A percentile compares a stretch with the other conserved stretches of the same genome.
These are phyloP conservation scores for Mycena amicta DNA, from an alignment of 768 basidiomycete species.

Conservation along the genomic window DNA sequence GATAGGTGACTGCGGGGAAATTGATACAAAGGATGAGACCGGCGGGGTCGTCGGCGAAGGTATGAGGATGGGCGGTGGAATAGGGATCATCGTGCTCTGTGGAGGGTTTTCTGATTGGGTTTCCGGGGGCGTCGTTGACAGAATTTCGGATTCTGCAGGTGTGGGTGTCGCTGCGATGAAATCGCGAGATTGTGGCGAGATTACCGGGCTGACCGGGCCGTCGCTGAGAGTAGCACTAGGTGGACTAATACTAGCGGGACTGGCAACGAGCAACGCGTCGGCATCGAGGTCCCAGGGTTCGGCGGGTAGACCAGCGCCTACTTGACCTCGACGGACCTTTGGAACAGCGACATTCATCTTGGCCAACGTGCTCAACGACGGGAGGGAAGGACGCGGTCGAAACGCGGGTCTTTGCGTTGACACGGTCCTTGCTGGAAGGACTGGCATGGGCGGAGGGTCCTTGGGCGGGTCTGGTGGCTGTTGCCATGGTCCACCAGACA, in stretches of 20 bases:
- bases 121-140: not conserved
- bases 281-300: slow-evolving; percentile 55
- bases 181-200: too few species aligned
- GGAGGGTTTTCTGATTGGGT: not conserved
- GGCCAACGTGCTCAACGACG: slow-evolving; percentile 51
- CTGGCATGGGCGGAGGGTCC: not conserved
- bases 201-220: too few species aligned
- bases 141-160: too few species aligned
- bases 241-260: not conserved
- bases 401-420: slow-evolving; percentile 46
- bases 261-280: slow-evolving; percentile 16
- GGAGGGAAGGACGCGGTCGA: slow-evolving; percentile 50
- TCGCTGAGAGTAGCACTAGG: not conserved
- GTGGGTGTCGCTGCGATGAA: too few species aligned
- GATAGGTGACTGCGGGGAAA: not conserved
- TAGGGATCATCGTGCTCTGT: not conserved
- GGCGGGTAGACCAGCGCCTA: slow-evolving; percentile 53
- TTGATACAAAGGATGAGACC: not conserved
- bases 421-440: slow-evolving; percentile 19
- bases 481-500: slow-evolving; percentile 32
- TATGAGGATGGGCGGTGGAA: not conserved
- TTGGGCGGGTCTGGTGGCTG: not conserved
- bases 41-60: not conserved
- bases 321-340: slow-evolving; percentile 47
- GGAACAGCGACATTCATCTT: slow-evolving; percentile 49